Evolutionary conservation across 768 basidiomycete genomes (phyloP).

Genomic region (Hypholoma sublateritium): DNA sequence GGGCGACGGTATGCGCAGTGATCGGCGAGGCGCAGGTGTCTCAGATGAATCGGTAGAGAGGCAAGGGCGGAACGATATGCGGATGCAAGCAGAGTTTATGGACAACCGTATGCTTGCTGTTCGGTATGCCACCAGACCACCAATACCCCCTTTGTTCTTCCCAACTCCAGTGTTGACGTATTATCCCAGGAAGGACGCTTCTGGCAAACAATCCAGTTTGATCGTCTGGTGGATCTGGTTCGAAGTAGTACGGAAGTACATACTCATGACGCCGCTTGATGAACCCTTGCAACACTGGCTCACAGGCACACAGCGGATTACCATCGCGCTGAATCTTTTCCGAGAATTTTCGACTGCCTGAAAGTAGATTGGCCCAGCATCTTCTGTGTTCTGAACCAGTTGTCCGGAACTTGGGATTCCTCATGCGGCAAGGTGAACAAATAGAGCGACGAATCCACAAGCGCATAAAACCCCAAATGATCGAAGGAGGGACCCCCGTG

Average conservation of each 20-base stretch:
- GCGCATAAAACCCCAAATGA: slow-evolving; percentile 37
- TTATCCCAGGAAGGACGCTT: slow-evolving; percentile 41
- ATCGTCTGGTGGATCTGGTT: slow-evolving; percentile 44
- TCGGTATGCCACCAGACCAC: slow-evolving; percentile 27
- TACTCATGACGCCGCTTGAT: slow-evolving; percentile 43
- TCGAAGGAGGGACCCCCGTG: slow-evolving; percentile 20
- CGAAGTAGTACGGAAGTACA: slow-evolving; percentile 23
- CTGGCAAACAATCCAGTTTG: slow-evolving; percentile 40
- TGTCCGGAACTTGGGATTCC: slow-evolving; percentile 49
- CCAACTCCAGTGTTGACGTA: slow-evolving; percentile 42
- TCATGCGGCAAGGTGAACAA: slow-evolving; percentile 49
- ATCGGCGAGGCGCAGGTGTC: slow-evolving; percentile 38
- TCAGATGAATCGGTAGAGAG: slow-evolving; percentile 39
- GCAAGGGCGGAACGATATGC: slow-evolving; percentile 42
- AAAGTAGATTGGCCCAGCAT: slow-evolving; percentile 29
- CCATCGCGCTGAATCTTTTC: slow-evolving; percentile 46
- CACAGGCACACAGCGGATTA: slow-evolving; percentile 44
- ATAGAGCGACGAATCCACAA: slow-evolving; percentile 31
- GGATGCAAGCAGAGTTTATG: slow-evolving; percentile 39
- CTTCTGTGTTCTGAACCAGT: slow-evolving; percentile 42
- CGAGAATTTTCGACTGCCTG: slow-evolving; percentile 39
- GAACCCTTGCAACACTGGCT: slow-evolving; percentile 43
- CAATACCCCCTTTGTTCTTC: slow-evolving; percentile 39
- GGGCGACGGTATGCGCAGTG: slow-evolving; percentile 32
- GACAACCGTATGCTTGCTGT: slow-evolving; percentile 33